A percentile compares a stretch with the other conserved stretches of the same genome.
phyloP scores from a whole-genome alignment of 2,329 filamentous ascomycete species.

The Fusarium annulatum region DNA sequence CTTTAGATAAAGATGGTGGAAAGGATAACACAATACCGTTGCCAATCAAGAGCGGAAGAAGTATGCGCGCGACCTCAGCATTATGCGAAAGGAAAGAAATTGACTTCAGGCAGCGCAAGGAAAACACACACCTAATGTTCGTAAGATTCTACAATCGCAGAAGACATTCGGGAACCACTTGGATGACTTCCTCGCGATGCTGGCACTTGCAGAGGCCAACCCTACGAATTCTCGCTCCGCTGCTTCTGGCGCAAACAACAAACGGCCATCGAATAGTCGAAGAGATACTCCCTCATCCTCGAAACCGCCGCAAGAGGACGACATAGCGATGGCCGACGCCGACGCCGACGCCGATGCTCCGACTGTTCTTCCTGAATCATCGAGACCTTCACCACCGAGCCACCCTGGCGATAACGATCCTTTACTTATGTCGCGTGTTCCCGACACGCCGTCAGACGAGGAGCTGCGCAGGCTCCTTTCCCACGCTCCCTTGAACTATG shows the following conservation, averaged over 20 bases:
- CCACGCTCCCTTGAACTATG: slow-evolving; percentile 74
- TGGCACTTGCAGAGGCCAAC: slow-evolving; percentile 56
- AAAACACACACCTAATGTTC: slow-evolving; percentile 76
- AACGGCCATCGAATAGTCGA: slow-evolving; percentile 44
- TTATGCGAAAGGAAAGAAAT: neutral
- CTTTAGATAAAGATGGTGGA: slow-evolving; percentile 83
- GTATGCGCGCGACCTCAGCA: slow-evolving; percentile 44
- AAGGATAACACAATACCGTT: slow-evolving; percentile 78
- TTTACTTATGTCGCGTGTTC: slow-evolving; percentile 68
- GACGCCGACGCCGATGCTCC: slow-evolving; percentile 41
- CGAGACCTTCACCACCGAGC: slow-evolving; percentile 47
- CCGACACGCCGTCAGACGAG: slow-evolving; percentile 65
- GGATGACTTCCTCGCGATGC: slow-evolving; percentile 79
- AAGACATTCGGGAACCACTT: slow-evolving; percentile 88
- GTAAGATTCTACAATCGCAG: slow-evolving; percentile 81
- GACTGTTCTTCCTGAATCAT: slow-evolving; percentile 52
- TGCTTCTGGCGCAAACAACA: slow-evolving; percentile 46
- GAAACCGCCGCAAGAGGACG: slow-evolving; percentile 39
- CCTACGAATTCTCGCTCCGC: slow-evolving; percentile 48
- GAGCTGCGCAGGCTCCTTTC: slow-evolving; percentile 73
- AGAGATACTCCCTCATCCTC: slow-evolving; percentile 43
- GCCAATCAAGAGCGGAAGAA: slow-evolving; percentile 63
- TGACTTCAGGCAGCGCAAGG: slow-evolving; percentile 51
- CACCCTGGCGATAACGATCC: slow-evolving; percentile 66
- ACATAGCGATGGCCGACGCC: slow-evolving; percentile 45